These are phyloP conservation scores for Saturnispora dispora DNA, from an alignment of 805 yeast genomes.

Conservation along the genomic window DNA sequence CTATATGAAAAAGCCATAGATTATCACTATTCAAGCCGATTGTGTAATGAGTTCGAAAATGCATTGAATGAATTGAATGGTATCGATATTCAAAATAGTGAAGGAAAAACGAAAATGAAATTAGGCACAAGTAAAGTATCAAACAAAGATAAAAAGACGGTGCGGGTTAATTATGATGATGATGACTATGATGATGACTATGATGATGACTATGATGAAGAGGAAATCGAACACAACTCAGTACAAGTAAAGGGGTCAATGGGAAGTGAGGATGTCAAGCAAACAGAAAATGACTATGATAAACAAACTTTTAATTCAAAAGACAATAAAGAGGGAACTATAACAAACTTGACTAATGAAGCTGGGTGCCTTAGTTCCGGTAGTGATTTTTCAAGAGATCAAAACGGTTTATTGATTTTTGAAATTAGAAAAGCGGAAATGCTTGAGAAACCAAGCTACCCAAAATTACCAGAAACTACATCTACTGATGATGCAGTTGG, in stretches of 20 bases:
- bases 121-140: background rate
- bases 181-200: conserved; percentile 29
- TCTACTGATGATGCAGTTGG: conserved; percentile 27
- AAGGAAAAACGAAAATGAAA: too few species aligned
- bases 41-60: conserved; percentile 3
- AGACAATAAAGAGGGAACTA: background rate
- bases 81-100: background rate
- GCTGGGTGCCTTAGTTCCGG: background rate
- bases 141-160: background rate
- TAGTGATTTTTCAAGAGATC: conserved; percentile 2
- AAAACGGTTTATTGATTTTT: conserved; percentile 14
- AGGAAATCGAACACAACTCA: conserved; percentile 9
- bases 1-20: conserved; percentile 67
- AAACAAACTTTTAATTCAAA: background rate
- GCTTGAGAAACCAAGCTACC: conserved; percentile 24
- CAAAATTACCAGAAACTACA: conserved; percentile 19
- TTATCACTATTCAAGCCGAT: conserved; percentile 15
- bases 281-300: background rate
- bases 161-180: conserved; percentile 22
- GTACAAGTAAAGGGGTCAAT: conserved; percentile 2
- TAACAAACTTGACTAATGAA: background rate
- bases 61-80: conserved; percentile 13
- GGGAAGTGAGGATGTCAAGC: background rate
- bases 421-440: conserved; percentile 15
- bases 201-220: conserved; percentile 21